Base-by-base conservation (phyloP, 805 yeast species). In the Myxozyma nipponensis region DNA sequence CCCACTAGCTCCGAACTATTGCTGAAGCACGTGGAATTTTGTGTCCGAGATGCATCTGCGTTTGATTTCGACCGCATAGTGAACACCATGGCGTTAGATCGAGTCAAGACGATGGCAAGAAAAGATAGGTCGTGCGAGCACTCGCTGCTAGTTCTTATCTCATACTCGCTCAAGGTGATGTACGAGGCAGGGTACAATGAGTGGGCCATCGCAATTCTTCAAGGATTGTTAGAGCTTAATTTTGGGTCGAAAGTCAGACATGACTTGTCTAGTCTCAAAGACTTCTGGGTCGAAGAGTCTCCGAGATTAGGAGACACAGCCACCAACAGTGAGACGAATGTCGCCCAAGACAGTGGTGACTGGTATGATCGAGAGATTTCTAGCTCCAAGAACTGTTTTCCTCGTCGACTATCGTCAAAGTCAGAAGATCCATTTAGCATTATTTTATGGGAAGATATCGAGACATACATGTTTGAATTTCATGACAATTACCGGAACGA, bases 291-390 rank as follows among this genome's bases (percentile, higher is more conserved):
- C 4, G 21, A 30, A 19, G 66, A 61, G 34, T 34, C 38, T 1
- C 49, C 58, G 9, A 51, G 64, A 18, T 40, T 62, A 17, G 63
- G 64, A 19, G 66, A 62, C 2, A 25, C 39, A 3, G 54, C 44
- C 4, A 52, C 57, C 15, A 19, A 18, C 21, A 56, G 51, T 10
- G 51, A 59, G 56, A 37, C 23, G 21, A 4, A 21, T 9, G 19
- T 2, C 32, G 17, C 40, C 9, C 17, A 10, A 15, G 6, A 22
- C 39, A 1, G 15, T 7, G n/a, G 19, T 18, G 34, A 35, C 17
- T 23, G 50, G 50, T 17, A 10, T 17, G 23, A 32, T 25, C 48
- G 43, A 15, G 38, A 25, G 34, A 10, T 13, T 9, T 17, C 24
- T n/a, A 25, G 15, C n/a, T 44, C 38, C 23, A 15, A 15, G n/a